Evolutionary conservation across 179 eudicot species (phyloP).

Genomic region (Beta lomatogona): DNA sequence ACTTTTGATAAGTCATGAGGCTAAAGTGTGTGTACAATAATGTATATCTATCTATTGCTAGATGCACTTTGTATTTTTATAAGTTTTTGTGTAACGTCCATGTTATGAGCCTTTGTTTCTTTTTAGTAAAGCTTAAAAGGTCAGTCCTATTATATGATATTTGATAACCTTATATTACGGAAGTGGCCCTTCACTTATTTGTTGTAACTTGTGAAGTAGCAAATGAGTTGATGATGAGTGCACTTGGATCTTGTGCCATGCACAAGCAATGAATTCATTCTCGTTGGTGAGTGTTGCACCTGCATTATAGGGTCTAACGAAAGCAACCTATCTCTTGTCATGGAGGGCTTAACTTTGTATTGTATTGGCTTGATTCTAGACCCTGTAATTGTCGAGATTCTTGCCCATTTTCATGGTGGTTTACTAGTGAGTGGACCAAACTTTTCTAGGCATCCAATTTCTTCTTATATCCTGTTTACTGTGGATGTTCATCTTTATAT

Average conservation of each 20-base stretch:
- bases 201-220: conserved; percentile 4
- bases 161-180: neutral
- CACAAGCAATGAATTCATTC: neutral
- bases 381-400: too few relatives aligned
- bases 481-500: neutral
- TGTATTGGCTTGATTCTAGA: neutral
- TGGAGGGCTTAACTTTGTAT: too few relatives aligned
- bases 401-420: neutral
- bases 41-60: neutral
- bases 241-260: neutral
- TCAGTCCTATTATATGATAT: neutral
- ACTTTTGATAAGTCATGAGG: conserved; percentile 4
- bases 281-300: neutral
- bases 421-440: neutral
- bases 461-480: neutral
- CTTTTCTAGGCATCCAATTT: neutral
- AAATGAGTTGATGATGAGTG: conserved; percentile 1
- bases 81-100: neutral
- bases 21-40: neutral
- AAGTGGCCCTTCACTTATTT: neutral
- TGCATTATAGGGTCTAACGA: neutral
- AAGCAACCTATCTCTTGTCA: neutral
- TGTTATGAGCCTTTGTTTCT: neutral
- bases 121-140: neutral
- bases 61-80: neutral